Evolutionary conservation across 148 eudicot species (phyloP).

Genomic region (Persicaria tinctoria): DNA sequence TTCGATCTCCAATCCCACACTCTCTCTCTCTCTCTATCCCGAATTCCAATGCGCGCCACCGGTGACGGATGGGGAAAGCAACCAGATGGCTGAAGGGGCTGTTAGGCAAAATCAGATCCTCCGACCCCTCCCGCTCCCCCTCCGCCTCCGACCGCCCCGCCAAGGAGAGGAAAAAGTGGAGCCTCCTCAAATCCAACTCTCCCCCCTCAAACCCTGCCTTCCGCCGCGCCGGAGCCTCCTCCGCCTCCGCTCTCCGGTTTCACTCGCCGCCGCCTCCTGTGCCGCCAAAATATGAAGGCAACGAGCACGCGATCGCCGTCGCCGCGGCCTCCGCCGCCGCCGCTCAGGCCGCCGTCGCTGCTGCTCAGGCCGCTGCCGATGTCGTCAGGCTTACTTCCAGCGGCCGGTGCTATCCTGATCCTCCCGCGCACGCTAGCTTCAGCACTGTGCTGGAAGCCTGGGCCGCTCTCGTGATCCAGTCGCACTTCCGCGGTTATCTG

Average conservation of each 20-base stretch:
- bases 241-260: constrained; percentile 8
- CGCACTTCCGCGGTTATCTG: constrained; percentile 76
- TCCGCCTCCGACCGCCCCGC: not conserved
- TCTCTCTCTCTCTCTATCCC: no score
- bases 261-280: constrained; percentile 11
- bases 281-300: not conserved
- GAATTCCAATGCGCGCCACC: not conserved
- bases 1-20: not conserved
- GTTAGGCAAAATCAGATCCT: constrained; percentile 31
- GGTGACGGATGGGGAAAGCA: constrained; percentile 53
- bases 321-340: constrained; percentile 63
- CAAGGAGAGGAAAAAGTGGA: constrained; percentile 42
- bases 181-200: constrained; percentile 33
- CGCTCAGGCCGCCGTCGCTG: constrained; percentile 70
- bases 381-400: constrained; percentile 32
- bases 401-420: constrained; percentile 15
- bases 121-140: constrained; percentile 12
- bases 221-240: not conserved
- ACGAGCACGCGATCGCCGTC: constrained; percentile 50
- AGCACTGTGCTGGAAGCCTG: constrained; percentile 16
- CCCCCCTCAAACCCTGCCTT: not conserved
- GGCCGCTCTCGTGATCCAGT: constrained; percentile 58
- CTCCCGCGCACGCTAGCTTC: not conserved
- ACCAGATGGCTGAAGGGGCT: constrained; percentile 49
- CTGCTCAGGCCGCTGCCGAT: constrained; percentile 54